phyloP scores from a whole-genome alignment of 805 yeast genomes.

The Kluyveromyces lactis region DNA sequence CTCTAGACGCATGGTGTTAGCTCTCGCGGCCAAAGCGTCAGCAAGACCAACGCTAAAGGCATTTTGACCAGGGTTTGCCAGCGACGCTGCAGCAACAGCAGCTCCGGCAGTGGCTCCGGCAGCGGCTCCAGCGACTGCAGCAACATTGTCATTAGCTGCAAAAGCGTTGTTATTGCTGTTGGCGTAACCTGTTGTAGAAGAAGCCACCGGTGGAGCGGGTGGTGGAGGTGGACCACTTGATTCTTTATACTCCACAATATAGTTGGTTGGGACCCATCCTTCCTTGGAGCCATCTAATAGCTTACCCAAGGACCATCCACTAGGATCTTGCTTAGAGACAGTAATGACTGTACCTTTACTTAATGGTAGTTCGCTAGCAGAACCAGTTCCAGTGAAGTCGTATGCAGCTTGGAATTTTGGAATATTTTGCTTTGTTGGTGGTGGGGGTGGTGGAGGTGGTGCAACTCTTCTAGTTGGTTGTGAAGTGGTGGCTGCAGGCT shows the following conservation, averaged over 20 bases:
- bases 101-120: conserved; percentile 7
- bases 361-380: conserved; percentile 73
- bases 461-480: conserved; percentile 24
- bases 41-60: conserved; percentile 78
- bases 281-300: conserved; percentile 64
- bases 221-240: conserved; percentile 27
- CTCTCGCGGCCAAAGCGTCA: conserved; percentile 75
- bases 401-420: conserved; percentile 82
- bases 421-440: conserved; percentile 48
- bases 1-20: conserved; percentile 49
- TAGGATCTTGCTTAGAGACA: conserved; percentile 63
- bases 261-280: conserved; percentile 98
- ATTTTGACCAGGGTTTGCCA: conserved; percentile 19
- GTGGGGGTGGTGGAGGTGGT: conserved; percentile 72
- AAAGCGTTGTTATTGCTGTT: conserved; percentile 4
- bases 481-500: conserved; percentile 10
- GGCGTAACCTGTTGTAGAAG: conserved; percentile 16
- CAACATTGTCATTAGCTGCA: conserved; percentile 10
- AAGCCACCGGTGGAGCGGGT: conserved; percentile 30
- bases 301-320: conserved; percentile 93
- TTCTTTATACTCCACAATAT: conserved; percentile 51
- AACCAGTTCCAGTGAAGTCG: conserved; percentile 82
- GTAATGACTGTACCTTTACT: conserved; percentile 67
- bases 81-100: conserved; percentile 11
- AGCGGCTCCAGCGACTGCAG: conserved; percentile 16